These are phyloP conservation scores for Pseudogymnoascus sp. DNA, from an alignment of 2,329 filamentous ascomycete genomes.

Conservation along the genomic window DNA sequence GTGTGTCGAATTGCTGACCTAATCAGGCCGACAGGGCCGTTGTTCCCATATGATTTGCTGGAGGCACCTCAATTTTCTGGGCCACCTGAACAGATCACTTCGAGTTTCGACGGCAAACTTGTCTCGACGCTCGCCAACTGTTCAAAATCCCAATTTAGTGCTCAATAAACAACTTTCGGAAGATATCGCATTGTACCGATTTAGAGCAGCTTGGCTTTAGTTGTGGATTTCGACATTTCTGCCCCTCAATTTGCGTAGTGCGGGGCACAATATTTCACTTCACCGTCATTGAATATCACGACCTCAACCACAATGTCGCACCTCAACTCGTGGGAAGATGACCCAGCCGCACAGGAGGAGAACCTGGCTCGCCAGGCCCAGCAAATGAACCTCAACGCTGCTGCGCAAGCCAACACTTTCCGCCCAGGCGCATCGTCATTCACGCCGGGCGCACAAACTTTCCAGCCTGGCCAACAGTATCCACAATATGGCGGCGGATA, in stretches of 20 bases:
- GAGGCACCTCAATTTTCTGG: conserved; percentile 6
- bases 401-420: conserved; percentile 47
- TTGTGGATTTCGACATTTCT: conserved; percentile 6
- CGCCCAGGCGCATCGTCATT: conserved; percentile 63
- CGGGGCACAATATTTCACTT: conserved; percentile 10
- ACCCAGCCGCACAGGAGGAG: conserved; percentile 68
- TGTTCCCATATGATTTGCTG: conserved; percentile 7
- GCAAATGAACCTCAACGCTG: conserved; percentile 64
- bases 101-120: neutral
- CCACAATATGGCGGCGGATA: conserved; percentile 51
- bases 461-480: conserved; percentile 65
- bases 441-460: conserved; percentile 62
- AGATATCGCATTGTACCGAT: neutral
- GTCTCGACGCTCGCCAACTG: conserved; percentile 1
- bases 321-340: conserved; percentile 93
- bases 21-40: neutral
- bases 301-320: conserved; percentile 59
- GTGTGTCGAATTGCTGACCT: conserved; percentile 4
- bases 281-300: conserved; percentile 12
- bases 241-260: conserved; percentile 7
- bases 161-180: neutral
- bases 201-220: neutral
- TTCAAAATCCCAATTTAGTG: neutral
- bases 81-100: conserved; percentile 2
- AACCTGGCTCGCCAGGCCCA: conserved; percentile 70